Conservation (phyloP, 208 protist genomes). For the Strigomonas galati region DNA sequence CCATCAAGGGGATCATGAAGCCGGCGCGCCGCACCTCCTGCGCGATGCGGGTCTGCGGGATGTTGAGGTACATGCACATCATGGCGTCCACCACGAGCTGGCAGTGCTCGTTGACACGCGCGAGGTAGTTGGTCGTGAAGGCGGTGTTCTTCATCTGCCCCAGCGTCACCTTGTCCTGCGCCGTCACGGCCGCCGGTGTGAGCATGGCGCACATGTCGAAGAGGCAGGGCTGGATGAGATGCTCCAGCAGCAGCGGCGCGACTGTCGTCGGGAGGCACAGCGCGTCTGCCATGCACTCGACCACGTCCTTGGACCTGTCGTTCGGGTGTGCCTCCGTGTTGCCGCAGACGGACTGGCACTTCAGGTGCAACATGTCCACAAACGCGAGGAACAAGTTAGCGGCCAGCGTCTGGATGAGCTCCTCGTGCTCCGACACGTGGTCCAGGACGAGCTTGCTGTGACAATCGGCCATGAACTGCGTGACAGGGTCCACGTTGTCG, state of each 20-base stretch:
- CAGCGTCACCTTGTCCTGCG: conserved; percentile 14
- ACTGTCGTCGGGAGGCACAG: conserved; percentile 64
- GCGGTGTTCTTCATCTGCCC: conserved; percentile 26
- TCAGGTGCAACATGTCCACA: conserved; percentile 68
- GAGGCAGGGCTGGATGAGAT: conserved; percentile 68
- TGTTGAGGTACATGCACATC: conserved; percentile 63
- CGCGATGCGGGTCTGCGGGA: conserved; percentile 72
- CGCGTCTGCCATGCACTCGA: conserved; percentile 82
- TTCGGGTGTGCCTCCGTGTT: conserved; percentile 23
- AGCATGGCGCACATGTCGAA: conserved; percentile 53
- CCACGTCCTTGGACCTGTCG: conserved; percentile 47
- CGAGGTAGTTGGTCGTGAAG: conserved; percentile 52
- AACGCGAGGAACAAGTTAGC: conserved; percentile 68
- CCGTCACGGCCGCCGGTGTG: conserved; percentile 22
- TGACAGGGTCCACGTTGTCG: conserved; percentile 37
- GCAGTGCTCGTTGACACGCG: conserved; percentile 75
- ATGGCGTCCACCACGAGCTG: conserved; percentile 82
- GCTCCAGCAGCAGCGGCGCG: conserved; percentile 60
- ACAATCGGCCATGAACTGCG: conserved; percentile 44
- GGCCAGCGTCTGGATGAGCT: conserved; percentile 58
- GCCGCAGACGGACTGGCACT: conserved; percentile 43
- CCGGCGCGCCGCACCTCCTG: conserved; percentile 51
- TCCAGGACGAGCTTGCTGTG: conserved; percentile 65
- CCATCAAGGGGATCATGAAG: conserved; percentile 68
- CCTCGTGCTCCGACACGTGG: conserved; percentile 72